A percentile compares a stretch with the other conserved stretches of the same genome.
Evolutionary conservation across 495 filamentous ascomycete genomes (phyloP).

Genomic region (Hypoxylon rickii): DNA sequence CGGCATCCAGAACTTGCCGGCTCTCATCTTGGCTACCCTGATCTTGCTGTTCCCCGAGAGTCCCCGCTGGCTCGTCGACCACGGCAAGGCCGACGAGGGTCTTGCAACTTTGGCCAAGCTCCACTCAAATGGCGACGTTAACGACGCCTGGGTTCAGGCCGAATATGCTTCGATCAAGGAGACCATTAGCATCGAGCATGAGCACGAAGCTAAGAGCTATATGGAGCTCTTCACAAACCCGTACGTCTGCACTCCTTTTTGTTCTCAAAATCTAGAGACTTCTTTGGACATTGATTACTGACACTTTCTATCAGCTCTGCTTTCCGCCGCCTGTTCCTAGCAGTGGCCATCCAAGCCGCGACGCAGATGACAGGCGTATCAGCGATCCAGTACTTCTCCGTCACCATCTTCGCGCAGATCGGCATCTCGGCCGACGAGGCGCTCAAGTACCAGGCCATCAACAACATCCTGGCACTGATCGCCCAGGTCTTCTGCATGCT

Average conservation of each 20-base stretch:
- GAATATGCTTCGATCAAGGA: conserved; percentile 72
- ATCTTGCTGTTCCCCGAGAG: conserved; percentile 65
- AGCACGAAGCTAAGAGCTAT: conserved; percentile 72
- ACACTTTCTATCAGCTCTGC: conserved; percentile 47
- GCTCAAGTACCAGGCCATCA: conserved; percentile 74
- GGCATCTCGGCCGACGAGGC: conserved; percentile 67
- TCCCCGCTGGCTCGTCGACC: conserved; percentile 65
- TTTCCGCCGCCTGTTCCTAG: conserved; percentile 71
- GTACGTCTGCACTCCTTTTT: conserved; percentile 7
- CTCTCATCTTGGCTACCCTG: conserved; percentile 56
- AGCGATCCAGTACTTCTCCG: conserved; percentile 75
- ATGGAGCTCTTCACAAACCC: conserved; percentile 64
- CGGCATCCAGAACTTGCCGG: conserved; percentile 63
- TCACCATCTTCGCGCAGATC: conserved; percentile 69
- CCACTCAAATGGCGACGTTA: conserved; percentile 60
- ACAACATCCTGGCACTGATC: conserved; percentile 66
- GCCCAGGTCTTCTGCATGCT: conserved; percentile 70
- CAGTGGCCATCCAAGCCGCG: conserved; percentile 67
- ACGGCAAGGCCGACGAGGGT: conserved; percentile 55
- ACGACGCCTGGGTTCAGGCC: conserved; percentile 65
- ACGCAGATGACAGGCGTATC: conserved; percentile 76
- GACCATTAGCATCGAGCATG: conserved; percentile 57
- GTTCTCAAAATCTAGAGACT: not conserved
- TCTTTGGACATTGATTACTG: not conserved
- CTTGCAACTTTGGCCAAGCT: conserved; percentile 61